Evolutionary conservation across 2,329 filamentous ascomycete species (phyloP).

Genomic region (Fusarium sp.): DNA sequence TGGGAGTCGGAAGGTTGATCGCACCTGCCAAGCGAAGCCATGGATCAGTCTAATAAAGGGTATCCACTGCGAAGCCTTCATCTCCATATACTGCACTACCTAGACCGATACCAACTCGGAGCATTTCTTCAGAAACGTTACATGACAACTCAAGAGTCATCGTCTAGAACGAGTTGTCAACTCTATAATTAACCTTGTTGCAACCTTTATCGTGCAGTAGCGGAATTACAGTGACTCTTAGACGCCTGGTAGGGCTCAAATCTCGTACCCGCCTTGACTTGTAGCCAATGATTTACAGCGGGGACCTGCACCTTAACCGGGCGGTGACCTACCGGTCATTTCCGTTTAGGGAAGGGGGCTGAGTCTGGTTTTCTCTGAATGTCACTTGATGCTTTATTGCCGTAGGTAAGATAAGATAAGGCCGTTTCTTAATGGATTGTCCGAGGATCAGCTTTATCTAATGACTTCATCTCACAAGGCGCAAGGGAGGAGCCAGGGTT

Average conservation of each 20-base stretch:
- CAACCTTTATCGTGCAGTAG: neutral
- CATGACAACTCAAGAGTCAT: neutral
- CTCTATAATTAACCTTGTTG: slow-evolving; percentile 18
- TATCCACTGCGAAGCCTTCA: neutral
- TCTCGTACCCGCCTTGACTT: neutral
- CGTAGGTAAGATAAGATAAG: neutral
- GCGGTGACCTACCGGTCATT: neutral
- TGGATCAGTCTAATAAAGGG: neutral
- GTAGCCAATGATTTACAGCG: slow-evolving; percentile 6
- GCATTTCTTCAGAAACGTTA: neutral
- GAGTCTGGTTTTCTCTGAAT: neutral
- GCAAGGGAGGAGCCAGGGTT: neutral
- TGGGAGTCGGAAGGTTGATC: neutral
- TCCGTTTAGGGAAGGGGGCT: slow-evolving; percentile 4
- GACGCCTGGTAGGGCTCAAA: neutral
- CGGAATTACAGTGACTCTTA: neutral
- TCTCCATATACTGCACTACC: neutral
- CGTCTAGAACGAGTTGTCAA: neutral
- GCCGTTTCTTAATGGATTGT: neutral
- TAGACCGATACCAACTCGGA: neutral
- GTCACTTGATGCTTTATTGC: neutral
- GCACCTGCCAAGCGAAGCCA: neutral
- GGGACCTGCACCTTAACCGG: slow-evolving; percentile 14
- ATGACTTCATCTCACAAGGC: slow-evolving; percentile 7
- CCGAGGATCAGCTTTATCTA: neutral